Evolutionary conservation across 306 rosid species (phyloP).

Genomic region (Alnus glutinosa): DNA sequence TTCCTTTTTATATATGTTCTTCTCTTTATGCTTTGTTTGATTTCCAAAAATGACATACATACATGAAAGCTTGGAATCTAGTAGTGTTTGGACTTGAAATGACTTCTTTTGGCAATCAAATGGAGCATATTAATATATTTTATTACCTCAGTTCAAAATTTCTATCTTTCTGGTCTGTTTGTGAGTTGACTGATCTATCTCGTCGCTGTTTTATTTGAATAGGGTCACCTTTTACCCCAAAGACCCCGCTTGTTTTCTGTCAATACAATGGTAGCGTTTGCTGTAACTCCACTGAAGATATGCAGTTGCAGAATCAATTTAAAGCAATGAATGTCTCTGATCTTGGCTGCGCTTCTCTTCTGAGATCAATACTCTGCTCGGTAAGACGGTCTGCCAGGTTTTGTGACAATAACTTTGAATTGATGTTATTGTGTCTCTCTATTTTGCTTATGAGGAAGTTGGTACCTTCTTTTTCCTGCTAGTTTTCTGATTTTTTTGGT

Average conservation of each 20-base stretch:
- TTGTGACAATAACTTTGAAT: not conserved
- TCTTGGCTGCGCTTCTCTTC: constrained; percentile 28
- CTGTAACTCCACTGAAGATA: constrained; percentile 37
- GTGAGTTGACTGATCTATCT: not conserved
- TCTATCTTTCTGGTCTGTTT: not conserved
- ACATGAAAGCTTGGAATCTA: not conserved
- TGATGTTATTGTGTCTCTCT: not conserved
- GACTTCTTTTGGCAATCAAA: not conserved
- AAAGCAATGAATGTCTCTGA: constrained; percentile 25
- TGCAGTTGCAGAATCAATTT: constrained; percentile 19
- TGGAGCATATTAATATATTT: not conserved
- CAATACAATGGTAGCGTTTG: constrained; percentile 43
- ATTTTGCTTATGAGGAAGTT: not conserved
- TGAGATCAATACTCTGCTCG: constrained; percentile 43
- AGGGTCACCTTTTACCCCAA: constrained; percentile 35
- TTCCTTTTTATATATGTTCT: not conserved
- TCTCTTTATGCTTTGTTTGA: not conserved
- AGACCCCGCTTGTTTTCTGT: constrained; percentile 35
- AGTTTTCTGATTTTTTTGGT: not conserved
- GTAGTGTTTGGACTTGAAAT: not conserved
- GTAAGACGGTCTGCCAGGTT: constrained; percentile 13
- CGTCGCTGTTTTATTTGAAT: constrained; percentile 6
- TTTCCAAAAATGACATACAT: not conserved
- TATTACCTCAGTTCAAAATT: not conserved
- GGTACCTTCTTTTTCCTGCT: not conserved